Evolutionary conservation across 2,329 filamentous ascomycete species (phyloP), one percentile per base, ranked within the genome.

Genomic region (Fusarium camptoceras): DNA sequence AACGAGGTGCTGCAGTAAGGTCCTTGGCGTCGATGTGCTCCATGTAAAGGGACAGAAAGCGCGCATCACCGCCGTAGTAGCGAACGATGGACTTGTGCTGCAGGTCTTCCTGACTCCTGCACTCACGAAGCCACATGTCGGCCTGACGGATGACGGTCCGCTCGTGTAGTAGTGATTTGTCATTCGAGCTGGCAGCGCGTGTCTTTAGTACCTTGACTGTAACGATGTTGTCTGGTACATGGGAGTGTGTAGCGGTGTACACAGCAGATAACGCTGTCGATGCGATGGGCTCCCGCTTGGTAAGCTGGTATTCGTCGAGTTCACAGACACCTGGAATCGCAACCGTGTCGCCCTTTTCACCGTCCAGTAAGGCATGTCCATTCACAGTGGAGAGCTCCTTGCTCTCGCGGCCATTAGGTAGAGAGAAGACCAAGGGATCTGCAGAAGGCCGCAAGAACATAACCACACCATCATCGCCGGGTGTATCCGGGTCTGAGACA

Each of bases 181-280:
- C 75, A 51, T 81, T 77, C 5, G 80, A 67, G 43, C 79, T 81
- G 31, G 80, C 71, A 5, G 82, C 75, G 8, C 82, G 78, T 3
- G 87, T 89, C 77, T 88, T 88, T 68, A 89, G 84, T 3, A 89
- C 86, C 72, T 89, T 89, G 76, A 88, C 86, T 2, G 86, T 88
- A 59, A 89, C 86, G 56, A 88, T 83, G 22, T 84, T 83, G 55
- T 86, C 84, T 4, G 85, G 80, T 20, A 87, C 82, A 12, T 82
- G 77, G 7, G 86, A 87, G 73, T 88, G 83, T 37, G 84, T 80
- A 22, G 84, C 87, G 3, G 83, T 87, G 73, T 86, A 89, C 37
- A 89, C 87, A 8, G 85, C 84, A 7, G 87, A 88, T 20, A 87
- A 80, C 6, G 81, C 80, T 2, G 86, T 87, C 3, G 83, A 83